Evolutionary conservation across 306 rosid species (phyloP).

Genomic region (Rubus parviflorus): DNA sequence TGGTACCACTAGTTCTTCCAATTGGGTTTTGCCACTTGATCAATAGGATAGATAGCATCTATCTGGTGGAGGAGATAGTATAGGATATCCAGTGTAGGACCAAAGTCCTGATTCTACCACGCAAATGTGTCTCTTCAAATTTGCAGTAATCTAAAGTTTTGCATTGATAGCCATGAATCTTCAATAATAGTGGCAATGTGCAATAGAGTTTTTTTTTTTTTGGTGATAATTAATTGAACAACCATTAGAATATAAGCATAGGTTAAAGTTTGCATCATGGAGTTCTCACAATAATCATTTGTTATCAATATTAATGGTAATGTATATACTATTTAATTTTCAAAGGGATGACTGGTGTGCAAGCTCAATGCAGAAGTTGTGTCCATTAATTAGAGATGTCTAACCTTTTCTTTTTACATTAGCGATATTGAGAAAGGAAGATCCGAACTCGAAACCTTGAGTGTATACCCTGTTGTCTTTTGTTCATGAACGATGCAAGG

Average conservation of each 20-base stretch:
- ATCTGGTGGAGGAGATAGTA: not conserved
- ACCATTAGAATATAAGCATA: no score
- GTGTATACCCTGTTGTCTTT: no score
- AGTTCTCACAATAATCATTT: not conserved
- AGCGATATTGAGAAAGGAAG: no score
- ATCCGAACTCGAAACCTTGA: no score
- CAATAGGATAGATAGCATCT: conserved; percentile 3
- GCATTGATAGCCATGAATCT: not conserved
- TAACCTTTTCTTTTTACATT: not conserved
- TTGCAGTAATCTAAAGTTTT: not conserved
- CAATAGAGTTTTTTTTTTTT: no score
- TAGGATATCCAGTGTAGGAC: conserved; percentile 7
- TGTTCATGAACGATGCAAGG: not conserved
- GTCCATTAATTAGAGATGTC: not conserved
- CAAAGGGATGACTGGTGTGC: not conserved
- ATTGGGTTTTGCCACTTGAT: not conserved
- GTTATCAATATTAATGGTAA: not conserved
- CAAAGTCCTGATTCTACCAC: not conserved
- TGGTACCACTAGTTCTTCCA: not conserved
- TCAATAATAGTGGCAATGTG: not conserved
- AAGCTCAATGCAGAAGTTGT: not conserved
- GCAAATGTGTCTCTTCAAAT: not conserved
- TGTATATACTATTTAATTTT: not conserved
- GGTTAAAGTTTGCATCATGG: no score
- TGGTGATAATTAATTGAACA: no score